Evolutionary conservation across 2,329 filamentous ascomycete species (phyloP).

Genomic region (Amphichorda felina): DNA sequence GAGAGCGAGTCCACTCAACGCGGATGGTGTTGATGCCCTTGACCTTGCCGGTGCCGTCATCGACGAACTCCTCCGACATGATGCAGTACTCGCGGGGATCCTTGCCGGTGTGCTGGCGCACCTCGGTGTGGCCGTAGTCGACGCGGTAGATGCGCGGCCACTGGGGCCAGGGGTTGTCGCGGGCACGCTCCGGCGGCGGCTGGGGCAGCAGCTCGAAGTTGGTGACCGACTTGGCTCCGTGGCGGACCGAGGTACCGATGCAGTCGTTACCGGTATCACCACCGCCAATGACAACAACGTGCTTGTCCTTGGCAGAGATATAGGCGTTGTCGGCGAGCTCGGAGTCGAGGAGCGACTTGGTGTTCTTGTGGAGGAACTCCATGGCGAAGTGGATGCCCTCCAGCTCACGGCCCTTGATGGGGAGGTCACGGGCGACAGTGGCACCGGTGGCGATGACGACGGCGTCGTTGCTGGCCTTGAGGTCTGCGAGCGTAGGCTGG

Average conservation of each 20-base stretch:
- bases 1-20: constrained; percentile 89
- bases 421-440: constrained; percentile 84
- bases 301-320: constrained; percentile 89
- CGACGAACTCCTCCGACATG: constrained; percentile 95
- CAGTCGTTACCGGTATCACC: constrained; percentile 98
- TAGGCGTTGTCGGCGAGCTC: constrained; percentile 73
- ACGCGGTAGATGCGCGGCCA: constrained; percentile 97
- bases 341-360: constrained; percentile 91
- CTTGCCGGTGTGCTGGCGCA: constrained; percentile 91
- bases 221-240: constrained; percentile 88
- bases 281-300: constrained; percentile 93
- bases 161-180: constrained; percentile 96
- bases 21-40: constrained; percentile 94
- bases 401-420: constrained; percentile 78
- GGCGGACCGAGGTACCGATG: constrained; percentile 90
- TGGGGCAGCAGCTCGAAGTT: constrained; percentile 96
- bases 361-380: constrained; percentile 96
- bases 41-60: constrained; percentile 75
- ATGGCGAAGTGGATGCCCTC: constrained; percentile 92
- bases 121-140: constrained; percentile 95
- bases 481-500: constrained; percentile 48
- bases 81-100: constrained; percentile 96
- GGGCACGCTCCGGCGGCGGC: constrained; percentile 78
- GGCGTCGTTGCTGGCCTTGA: constrained; percentile 65
- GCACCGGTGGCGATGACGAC: constrained; percentile 88